These are phyloP conservation scores for Cenchrus americanus DNA, from an alignment of 176 grass and related monocot species.

Conservation along the genomic window DNA sequence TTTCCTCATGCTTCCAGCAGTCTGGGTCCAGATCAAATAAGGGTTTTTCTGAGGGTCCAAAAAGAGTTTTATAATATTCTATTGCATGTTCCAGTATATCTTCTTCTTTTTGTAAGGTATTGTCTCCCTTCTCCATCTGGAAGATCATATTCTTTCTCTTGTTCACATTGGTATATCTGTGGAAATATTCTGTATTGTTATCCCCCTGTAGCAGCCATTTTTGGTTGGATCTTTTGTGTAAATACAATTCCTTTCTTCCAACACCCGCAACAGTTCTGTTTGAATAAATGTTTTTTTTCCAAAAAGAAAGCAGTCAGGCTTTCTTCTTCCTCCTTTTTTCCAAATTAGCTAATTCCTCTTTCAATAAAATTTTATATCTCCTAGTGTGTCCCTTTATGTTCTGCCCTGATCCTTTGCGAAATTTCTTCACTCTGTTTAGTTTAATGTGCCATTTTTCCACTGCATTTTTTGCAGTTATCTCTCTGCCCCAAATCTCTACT, in stretches of 20 bases:
- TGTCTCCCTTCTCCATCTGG: no score
- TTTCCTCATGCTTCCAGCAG: no score
- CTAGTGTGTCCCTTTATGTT: background rate
- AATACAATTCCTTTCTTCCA: background rate
- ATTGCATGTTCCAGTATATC: no score
- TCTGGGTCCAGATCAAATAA: no score
- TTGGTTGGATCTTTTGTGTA: background rate
- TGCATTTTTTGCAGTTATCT: background rate
- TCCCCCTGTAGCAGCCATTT: background rate
- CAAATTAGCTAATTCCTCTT: background rate
- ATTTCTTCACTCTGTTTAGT: background rate
- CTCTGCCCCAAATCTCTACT: background rate
- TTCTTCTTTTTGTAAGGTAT: no score
- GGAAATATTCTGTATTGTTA: background rate
- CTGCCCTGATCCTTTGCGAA: background rate
- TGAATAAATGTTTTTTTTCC: background rate
- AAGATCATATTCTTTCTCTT: no score
- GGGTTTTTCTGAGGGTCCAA: no score
- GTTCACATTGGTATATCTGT: no score
- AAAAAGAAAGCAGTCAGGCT: background rate
- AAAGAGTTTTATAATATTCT: no score
- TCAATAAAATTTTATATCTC: accelerated
- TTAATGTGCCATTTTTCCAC: background rate
- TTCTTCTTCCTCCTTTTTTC: background rate
- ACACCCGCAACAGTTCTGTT: accelerated